phyloP scores from a whole-genome alignment of 768 basidiomycete genomes.

The Dentipellis fragilis region DNA sequence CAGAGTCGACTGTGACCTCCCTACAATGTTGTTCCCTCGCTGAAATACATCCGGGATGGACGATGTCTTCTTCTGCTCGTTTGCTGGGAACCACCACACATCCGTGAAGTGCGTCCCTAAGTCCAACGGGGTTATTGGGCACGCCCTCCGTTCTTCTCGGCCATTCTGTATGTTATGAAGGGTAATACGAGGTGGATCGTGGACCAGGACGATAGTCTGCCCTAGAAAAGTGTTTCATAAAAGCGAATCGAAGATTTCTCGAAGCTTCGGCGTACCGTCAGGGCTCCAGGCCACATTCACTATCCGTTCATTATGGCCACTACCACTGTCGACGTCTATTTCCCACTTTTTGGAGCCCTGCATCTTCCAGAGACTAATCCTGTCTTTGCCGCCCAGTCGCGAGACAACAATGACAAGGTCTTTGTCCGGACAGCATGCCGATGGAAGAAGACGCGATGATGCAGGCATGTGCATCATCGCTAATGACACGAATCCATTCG shows the following conservation, averaged over 20 bases:
- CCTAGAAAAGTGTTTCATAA: conserved; percentile 35
- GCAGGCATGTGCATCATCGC: conserved; percentile 47
- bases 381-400: conserved; percentile 56
- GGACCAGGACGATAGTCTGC: conserved; percentile 54
- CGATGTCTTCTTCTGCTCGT: conserved; percentile 26
- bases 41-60: conserved; percentile 71
- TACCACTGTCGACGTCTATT: conserved; percentile 43
- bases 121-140: conserved; percentile 20
- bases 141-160: conserved; percentile 37
- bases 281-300: conserved; percentile 72
- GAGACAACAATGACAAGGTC: conserved; percentile 65
- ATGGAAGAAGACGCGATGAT: conserved; percentile 44
- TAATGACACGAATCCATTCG: conserved; percentile 45
- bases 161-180: conserved; percentile 79
- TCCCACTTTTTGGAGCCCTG: conserved; percentile 80
- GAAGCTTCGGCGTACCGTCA: conserved; percentile 40
- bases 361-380: conserved; percentile 71
- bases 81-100: conserved; percentile 68
- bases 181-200: conserved; percentile 56
- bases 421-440: conserved; percentile 80
- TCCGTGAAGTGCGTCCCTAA: conserved; percentile 28
- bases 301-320: conserved; percentile 35
- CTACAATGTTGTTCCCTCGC: conserved; percentile 53
- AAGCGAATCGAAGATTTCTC: background rate
- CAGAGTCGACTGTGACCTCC: conserved; percentile 13